A percentile compares a stretch with the other conserved stretches of the same genome.
Conservation (phyloP, 2,329 filamentous ascomycete genomes). For the Colletotrichum sp. region DNA sequence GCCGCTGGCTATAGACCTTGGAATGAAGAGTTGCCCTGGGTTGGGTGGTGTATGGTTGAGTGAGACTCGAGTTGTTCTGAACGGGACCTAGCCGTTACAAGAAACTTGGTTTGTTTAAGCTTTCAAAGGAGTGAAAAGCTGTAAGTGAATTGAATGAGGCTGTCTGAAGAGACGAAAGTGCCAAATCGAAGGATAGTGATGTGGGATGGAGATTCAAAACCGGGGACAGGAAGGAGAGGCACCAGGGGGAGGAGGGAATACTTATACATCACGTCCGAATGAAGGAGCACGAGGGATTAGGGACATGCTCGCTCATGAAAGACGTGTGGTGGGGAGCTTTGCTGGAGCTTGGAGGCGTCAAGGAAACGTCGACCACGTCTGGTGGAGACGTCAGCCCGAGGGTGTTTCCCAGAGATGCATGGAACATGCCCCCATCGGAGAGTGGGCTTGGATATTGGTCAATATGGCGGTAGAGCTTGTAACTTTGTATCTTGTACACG, state of each 20-base stretch:
- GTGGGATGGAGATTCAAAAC: slow-evolving; percentile 4
- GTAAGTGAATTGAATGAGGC: slow-evolving; percentile 7
- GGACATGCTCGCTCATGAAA: neutral
- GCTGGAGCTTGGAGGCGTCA: slow-evolving; percentile 11
- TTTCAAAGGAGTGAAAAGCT: slow-evolving; percentile 23
- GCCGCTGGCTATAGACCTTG: slow-evolving; percentile 9
- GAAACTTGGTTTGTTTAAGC: neutral
- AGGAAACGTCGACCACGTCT: neutral
- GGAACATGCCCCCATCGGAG: slow-evolving; percentile 12
- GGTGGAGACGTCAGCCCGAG: slow-evolving; percentile 10
- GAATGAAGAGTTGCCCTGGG: slow-evolving; percentile 1
- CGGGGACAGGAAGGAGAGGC: neutral
- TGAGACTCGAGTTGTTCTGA: slow-evolving; percentile 7
- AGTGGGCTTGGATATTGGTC: slow-evolving; percentile 9
- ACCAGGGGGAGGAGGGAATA: neutral
- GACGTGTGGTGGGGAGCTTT: slow-evolving; percentile 13
- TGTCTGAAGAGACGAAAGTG: slow-evolving; percentile 20
- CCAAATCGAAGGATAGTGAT: slow-evolving; percentile 21
- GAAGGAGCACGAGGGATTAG: neutral
- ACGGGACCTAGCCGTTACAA: slow-evolving; percentile 11
- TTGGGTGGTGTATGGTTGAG: neutral
- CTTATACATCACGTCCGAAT: slow-evolving; percentile 4
- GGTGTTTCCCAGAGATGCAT: slow-evolving; percentile 20
- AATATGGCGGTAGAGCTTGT: neutral
- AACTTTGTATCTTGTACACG: slow-evolving; percentile 11